Evolutionary conservation across 768 basidiomycete genomes (phyloP).

Genomic region (Clavulina sp.): DNA sequence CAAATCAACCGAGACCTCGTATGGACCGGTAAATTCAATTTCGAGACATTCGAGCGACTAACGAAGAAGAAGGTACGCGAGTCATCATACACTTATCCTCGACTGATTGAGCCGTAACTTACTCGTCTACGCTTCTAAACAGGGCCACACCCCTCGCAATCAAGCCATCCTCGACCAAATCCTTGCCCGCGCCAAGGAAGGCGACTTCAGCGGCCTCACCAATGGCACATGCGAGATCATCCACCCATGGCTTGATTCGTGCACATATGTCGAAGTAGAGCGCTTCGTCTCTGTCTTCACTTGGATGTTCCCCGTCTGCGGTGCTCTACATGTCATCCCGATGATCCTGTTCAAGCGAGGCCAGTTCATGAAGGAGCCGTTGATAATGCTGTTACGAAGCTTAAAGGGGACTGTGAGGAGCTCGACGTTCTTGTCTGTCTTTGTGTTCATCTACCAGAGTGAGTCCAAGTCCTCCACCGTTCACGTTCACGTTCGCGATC

Average conservation of each 20-base stretch:
- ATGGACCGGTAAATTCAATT: background rate
- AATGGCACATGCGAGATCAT: conserved; percentile 25
- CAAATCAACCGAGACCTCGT: background rate
- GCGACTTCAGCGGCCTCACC: background rate
- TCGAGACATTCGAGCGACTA: background rate
- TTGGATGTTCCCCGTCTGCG: conserved; percentile 64
- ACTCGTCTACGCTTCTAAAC: too few relatives aligned
- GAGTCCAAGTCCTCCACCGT: conserved; percentile 1
- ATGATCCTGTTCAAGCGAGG: conserved; percentile 64
- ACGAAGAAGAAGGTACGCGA: background rate
- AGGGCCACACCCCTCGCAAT: background rate
- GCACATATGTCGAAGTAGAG: conserved; percentile 37
- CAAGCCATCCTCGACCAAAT: background rate
- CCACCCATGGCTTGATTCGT: conserved; percentile 56
- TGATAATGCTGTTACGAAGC: conserved; percentile 44
- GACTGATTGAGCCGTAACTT: background rate
- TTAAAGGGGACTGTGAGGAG: conserved; percentile 60
- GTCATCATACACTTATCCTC: background rate
- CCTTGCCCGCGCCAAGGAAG: background rate
- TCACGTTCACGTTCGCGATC: background rate
- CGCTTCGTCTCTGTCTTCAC: conserved; percentile 67
- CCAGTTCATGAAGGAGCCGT: conserved; percentile 46
- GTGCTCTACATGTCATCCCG: conserved; percentile 80
- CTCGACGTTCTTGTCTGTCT: conserved; percentile 71
- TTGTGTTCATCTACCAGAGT: conserved; percentile 74